Conservation (phyloP, 805 yeast species). For the Candida piceae region DNA sequence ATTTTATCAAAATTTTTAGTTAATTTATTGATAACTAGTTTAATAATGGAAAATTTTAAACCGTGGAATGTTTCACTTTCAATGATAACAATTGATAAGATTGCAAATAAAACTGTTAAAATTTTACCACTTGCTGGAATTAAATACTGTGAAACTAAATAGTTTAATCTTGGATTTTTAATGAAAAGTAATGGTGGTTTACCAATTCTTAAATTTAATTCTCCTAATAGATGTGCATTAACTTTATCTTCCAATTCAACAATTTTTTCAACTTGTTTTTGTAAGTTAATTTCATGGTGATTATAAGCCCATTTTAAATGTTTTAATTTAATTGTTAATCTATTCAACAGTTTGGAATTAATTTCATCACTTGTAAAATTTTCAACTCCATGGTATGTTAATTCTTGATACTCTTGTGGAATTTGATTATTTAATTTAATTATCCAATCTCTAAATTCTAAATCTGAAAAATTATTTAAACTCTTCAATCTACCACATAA, state of each 20-base stretch:
- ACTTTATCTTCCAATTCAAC: conserved; percentile 53
- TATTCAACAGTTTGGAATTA: conserved; percentile 41
- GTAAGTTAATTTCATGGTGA: conserved; percentile 56
- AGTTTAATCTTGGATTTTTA: conserved; percentile 39
- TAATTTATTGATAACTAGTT: conserved; percentile 31
- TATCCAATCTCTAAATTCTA: conserved; percentile 62
- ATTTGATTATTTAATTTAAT: conserved; percentile 44
- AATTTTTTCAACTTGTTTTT: conserved; percentile 42
- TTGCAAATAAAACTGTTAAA: conserved; percentile 37
- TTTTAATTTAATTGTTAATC: conserved; percentile 48
- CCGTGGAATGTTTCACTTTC: conserved; percentile 76
- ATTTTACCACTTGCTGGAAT: conserved; percentile 44
- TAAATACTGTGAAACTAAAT: conserved; percentile 35
- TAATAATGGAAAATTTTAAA: conserved; percentile 57
- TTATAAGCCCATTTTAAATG: conserved; percentile 45
- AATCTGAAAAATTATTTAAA: conserved; percentile 41
- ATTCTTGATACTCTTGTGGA: conserved; percentile 31
- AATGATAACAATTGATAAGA: conserved; percentile 49
- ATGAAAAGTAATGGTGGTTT: conserved; percentile 6
- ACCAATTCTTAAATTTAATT: conserved; percentile 26
- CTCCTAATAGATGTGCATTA: conserved; percentile 34
- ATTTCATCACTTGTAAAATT: conserved; percentile 28
- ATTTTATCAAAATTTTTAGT: conserved; percentile 17
- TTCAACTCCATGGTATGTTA: conserved; percentile 23
- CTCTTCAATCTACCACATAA: conserved; percentile 54